Percentiles rank a stretch among this genome's conserved stretches.
Conservation (phyloP, 352 stramenopile species). For the Blastocystis sp. region DNA sequence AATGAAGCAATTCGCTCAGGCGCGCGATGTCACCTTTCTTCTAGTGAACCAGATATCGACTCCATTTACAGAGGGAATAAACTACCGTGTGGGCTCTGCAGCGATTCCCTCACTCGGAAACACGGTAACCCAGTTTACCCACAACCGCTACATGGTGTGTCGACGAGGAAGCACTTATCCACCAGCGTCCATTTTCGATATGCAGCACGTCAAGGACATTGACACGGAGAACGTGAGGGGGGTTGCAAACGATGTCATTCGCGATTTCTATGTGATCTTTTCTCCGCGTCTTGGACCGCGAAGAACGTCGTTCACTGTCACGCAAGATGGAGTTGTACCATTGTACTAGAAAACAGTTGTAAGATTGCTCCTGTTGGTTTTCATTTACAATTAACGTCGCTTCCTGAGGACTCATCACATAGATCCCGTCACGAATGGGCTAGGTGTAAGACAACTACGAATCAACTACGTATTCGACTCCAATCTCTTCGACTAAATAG, state of each 20-base stretch:
- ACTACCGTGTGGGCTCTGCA: neutral
- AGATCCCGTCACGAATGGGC: constrained; percentile 45
- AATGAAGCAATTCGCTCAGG: constrained; percentile 9
- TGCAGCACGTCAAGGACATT: neutral
- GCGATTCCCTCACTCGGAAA: constrained; percentile 12
- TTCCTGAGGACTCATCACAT: constrained; percentile 53
- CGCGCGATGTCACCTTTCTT: neutral
- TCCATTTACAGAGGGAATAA: neutral
- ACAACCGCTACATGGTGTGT: constrained; percentile 48
- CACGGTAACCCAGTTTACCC: constrained; percentile 40
- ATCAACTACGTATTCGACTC: constrained; percentile 33
- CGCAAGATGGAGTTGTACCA: constrained; percentile 15
- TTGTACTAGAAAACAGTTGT: neutral
- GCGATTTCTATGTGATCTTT: constrained; percentile 48
- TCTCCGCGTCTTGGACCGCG: neutral
- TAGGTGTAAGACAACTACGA: neutral
- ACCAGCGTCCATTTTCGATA: neutral
- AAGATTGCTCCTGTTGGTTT: neutral
- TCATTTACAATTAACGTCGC: constrained; percentile 3
- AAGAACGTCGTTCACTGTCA: constrained; percentile 38
- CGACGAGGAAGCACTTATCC: constrained; percentile 14
- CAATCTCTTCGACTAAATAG: constrained; percentile 28
- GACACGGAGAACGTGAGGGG: neutral
- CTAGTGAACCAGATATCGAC: constrained; percentile 36
- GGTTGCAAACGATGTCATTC: neutral